Conservation (phyloP, 192 early-diverging fungal species). For the Pilaira anomala region DNA sequence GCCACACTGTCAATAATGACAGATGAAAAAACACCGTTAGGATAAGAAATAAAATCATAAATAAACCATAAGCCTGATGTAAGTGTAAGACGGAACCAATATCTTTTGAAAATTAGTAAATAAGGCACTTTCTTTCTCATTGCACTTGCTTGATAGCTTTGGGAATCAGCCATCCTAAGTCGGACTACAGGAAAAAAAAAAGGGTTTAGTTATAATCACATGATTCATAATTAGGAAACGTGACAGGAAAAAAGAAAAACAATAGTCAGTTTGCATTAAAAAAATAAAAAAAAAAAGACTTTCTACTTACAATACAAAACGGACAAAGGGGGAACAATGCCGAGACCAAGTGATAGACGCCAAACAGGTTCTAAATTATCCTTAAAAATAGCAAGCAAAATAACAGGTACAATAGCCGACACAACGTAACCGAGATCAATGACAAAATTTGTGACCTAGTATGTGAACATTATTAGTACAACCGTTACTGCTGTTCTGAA, state of each 20-base stretch:
- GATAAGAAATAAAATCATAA: slow-evolving; percentile 46
- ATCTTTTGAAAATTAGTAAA: slow-evolving; percentile 44
- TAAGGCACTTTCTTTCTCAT: slow-evolving; percentile 54
- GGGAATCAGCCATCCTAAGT: slow-evolving; percentile 52
- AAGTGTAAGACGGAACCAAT: slow-evolving; percentile 52
- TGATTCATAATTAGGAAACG: too few relatives aligned
- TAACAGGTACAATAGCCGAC: slow-evolving; percentile 43
- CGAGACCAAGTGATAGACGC: slow-evolving; percentile 53
- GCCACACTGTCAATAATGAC: slow-evolving; percentile 37
- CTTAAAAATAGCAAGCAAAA: slow-evolving; percentile 49
- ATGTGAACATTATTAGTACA: not conserved
- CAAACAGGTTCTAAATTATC: slow-evolving; percentile 46
- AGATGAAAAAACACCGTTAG: slow-evolving; percentile 41
- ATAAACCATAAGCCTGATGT: slow-evolving; percentile 45
- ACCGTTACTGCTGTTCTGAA: not conserved
- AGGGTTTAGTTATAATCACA: not conserved
- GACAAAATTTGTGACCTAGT: slow-evolving; percentile 49
- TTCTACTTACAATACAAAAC: slow-evolving; percentile 45
- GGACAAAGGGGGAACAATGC: slow-evolving; percentile 46
- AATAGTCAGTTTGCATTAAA: not conserved
- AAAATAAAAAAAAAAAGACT: not conserved
- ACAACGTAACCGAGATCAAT: slow-evolving; percentile 50
- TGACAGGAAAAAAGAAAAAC: not conserved
- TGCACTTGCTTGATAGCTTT: slow-evolving; percentile 41
- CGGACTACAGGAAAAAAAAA: slow-evolving; percentile 38